A percentile compares a stretch with the other conserved stretches of the same genome.
phyloP scores from a whole-genome alignment of 768 basidiomycete species.

The Lanmaoa rubissima region DNA sequence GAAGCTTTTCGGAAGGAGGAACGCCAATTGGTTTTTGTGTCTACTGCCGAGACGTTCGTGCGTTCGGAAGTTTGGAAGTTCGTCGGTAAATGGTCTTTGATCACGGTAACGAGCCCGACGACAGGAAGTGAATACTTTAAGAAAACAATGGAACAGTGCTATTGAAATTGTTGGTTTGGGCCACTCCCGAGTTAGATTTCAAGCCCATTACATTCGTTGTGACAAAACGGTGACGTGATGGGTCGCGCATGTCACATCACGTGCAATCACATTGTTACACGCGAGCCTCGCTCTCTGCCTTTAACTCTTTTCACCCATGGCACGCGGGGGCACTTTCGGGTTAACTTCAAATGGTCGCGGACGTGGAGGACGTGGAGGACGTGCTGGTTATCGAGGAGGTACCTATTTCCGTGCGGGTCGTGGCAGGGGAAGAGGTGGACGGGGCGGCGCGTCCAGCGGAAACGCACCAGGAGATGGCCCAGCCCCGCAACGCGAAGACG shows the following conservation, averaged over 20 bases:
- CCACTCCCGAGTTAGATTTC: too few species aligned
- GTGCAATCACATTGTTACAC: conserved; percentile 11
- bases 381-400: conserved; percentile 32
- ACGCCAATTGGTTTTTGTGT: background rate
- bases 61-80: background rate
- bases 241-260: conserved; percentile 29
- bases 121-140: background rate
- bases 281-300: conserved; percentile 2
- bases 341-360: conserved; percentile 46
- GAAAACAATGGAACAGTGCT: background rate
- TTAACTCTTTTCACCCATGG: conserved; percentile 24
- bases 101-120: background rate
- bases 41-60: background rate
- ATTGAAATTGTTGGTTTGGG: background rate
- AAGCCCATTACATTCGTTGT: background rate
- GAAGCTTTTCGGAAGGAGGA: background rate
- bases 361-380: conserved; percentile 42
- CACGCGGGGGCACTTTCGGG: conserved; percentile 54
- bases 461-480: conserved; percentile 42
- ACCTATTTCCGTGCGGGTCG: conserved; percentile 47
- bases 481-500: conserved; percentile 75
- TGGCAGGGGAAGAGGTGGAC: conserved; percentile 42
- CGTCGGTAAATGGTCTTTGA: background rate
- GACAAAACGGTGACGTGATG: conserved; percentile 16
- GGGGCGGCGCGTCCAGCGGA: conserved; percentile 32